A percentile compares a stretch with the other conserved stretches of the same genome.
Evolutionary conservation across 352 stramenopile genomes (phyloP).

Genomic region (Globisporangium cederbergense): DNA sequence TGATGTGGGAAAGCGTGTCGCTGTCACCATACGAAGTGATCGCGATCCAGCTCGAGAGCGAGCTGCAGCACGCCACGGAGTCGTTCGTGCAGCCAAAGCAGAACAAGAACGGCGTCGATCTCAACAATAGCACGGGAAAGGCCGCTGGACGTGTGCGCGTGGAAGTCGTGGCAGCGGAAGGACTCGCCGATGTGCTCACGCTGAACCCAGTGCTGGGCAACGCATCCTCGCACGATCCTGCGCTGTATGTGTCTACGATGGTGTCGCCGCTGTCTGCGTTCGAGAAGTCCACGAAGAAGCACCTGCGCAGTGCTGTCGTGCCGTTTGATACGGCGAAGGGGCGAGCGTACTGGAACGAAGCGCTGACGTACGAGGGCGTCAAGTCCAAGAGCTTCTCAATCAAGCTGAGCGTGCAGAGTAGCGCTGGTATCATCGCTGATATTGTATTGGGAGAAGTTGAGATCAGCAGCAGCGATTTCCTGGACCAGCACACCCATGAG

Average conservation of each 20-base stretch:
- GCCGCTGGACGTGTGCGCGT: slow-evolving; percentile 49
- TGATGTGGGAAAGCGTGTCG: slow-evolving; percentile 78
- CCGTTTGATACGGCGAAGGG: slow-evolving; percentile 18
- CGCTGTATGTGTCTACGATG: slow-evolving; percentile 58
- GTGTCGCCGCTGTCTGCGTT: slow-evolving; percentile 57
- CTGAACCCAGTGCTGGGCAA: slow-evolving; percentile 31
- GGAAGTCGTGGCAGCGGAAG: slow-evolving; percentile 44
- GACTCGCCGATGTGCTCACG: slow-evolving; percentile 26
- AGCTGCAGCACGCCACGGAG: slow-evolving; percentile 56
- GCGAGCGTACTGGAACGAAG: slow-evolving; percentile 43
- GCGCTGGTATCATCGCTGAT: slow-evolving; percentile 56
- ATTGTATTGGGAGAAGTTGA: slow-evolving; percentile 66
- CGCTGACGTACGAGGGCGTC: slow-evolving; percentile 54
- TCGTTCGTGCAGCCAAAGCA: slow-evolving; percentile 33
- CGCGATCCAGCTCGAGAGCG: slow-evolving; percentile 67
- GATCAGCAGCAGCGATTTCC: slow-evolving; percentile 41
- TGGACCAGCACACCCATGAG: slow-evolving; percentile 57
- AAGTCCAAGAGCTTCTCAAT: slow-evolving; percentile 68
- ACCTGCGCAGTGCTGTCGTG: slow-evolving; percentile 40
- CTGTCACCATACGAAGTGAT: slow-evolving; percentile 68
- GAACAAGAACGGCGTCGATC: slow-evolving; percentile 80
- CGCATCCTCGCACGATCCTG: slow-evolving; percentile 16
- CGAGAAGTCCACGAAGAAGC: slow-evolving; percentile 70
- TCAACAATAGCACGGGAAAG: slow-evolving; percentile 51
- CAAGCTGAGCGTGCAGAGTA: slow-evolving; percentile 60